These are phyloP conservation scores for Zoysia matrella DNA, from an alignment of 202 grass and related monocot species.

Conservation along the genomic window DNA sequence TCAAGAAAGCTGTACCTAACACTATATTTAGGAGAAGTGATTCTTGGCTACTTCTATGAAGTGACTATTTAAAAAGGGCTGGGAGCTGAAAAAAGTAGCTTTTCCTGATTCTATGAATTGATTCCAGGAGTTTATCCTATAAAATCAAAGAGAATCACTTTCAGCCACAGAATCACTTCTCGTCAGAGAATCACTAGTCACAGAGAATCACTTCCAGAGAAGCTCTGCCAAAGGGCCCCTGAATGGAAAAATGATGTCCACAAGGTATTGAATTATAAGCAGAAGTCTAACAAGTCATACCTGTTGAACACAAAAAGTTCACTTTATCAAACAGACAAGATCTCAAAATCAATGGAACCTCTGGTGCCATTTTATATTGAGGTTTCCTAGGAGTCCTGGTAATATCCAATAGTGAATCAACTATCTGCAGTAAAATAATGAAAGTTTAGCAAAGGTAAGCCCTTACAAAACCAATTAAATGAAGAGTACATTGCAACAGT, in stretches of 20 bases:
- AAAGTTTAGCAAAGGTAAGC: constrained; percentile 1
- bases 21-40: too few species aligned
- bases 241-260: constrained; percentile 27
- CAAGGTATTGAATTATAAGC: neutral
- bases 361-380: constrained; percentile 93
- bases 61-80: too few species aligned
- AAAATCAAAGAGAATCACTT: too few species aligned
- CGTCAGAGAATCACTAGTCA: too few species aligned
- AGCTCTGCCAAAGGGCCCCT: neutral
- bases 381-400: constrained; percentile 76
- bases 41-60: too few species aligned
- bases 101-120: too few species aligned
- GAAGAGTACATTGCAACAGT: constrained; percentile 7
- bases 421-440: constrained; percentile 61
- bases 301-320: constrained; percentile 83
- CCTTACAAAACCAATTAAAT: constrained; percentile 19
- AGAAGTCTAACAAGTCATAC: constrained; percentile 41
- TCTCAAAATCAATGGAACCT: constrained; percentile 79
- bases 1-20: too few species aligned
- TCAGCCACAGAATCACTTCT: too few species aligned
- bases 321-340: constrained; percentile 78
- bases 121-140: too few species aligned
- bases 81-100: too few species aligned
- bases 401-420: constrained; percentile 84
- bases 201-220: too few species aligned